phyloP scores from a whole-genome alignment of 1,284 basidiomycete species.

The Mycena sp. region DNA sequence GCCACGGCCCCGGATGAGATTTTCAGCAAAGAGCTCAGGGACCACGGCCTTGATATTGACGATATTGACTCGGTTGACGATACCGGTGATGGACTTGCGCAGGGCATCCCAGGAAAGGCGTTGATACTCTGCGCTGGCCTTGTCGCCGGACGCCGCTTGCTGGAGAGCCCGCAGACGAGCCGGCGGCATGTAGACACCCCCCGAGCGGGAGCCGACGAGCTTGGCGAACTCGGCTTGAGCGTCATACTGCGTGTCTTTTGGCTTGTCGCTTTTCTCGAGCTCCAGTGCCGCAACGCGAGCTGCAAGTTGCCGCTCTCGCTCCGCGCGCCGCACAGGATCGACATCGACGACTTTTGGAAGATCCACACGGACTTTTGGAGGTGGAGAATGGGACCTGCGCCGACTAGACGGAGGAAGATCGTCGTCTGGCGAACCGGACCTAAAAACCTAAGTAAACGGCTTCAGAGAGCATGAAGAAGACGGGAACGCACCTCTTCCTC shows the following conservation, averaged over 20 bases:
- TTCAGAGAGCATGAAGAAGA: no score
- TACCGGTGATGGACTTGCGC: constrained; percentile 98
- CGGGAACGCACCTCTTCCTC: constrained; percentile 62
- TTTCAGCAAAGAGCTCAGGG: constrained; percentile 93
- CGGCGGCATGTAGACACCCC: constrained; percentile 97
- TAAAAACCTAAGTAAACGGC: constrained; percentile 35
- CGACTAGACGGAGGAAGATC: constrained; percentile 69
- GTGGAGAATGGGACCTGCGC: constrained; percentile 70
- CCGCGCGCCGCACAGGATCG: constrained; percentile 79
- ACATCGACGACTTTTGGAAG: constrained; percentile 74
- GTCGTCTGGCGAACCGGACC: constrained; percentile 64
- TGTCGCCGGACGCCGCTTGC: constrained; percentile 86
- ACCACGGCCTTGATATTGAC: constrained; percentile 97
- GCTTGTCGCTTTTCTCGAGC: constrained; percentile 67
- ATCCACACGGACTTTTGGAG: constrained; percentile 48
- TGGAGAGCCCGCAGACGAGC: constrained; percentile 93
- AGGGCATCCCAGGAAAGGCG: constrained; percentile 97
- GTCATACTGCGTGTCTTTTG: constrained; percentile 65
- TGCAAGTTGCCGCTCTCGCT: constrained; percentile 83
- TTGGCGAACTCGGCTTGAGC: constrained; percentile 86
- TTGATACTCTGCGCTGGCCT: constrained; percentile 93
- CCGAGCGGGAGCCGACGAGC: constrained; percentile 81
- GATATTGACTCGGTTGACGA: constrained; percentile 98
- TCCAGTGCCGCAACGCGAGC: constrained; percentile 78
- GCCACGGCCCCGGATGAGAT: constrained; percentile 90